phyloP scores from a whole-genome alignment of 495 filamentous ascomycete species.

The Neurospora sp. region DNA sequence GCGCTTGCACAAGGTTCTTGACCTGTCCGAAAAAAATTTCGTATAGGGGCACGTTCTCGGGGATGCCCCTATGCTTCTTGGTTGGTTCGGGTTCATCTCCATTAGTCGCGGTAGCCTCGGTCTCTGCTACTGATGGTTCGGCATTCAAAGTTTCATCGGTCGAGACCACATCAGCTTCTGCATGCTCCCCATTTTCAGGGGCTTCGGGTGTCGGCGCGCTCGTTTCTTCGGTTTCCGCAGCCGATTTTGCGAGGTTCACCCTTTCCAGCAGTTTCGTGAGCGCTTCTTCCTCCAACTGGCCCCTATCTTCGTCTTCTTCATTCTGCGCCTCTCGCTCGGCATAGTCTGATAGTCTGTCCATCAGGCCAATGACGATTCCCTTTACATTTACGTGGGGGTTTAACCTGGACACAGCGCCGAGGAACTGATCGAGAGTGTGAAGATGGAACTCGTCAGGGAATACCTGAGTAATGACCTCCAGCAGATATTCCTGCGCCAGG shows the following conservation, averaged over 20 bases:
- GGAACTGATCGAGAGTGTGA: constrained; percentile 87
- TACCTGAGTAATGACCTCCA: constrained; percentile 97
- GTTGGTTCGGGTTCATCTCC: constrained; percentile 26
- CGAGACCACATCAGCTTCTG: constrained; percentile 12
- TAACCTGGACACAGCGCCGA: constrained; percentile 80
- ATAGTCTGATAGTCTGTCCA: constrained; percentile 91
- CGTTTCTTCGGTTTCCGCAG: constrained; percentile 22
- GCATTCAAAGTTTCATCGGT: constrained; percentile 10
- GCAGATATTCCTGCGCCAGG: constrained; percentile 89
- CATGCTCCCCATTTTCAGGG: constrained; percentile 8
- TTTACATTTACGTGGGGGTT: constrained; percentile 97
- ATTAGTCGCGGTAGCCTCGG: constrained; percentile 31
- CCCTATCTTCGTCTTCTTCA: constrained; percentile 57
- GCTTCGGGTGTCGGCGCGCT: constrained; percentile 8
- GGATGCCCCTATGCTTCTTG: constrained; percentile 59
- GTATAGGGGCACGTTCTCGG: constrained; percentile 80
- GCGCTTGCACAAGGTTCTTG: constrained; percentile 79
- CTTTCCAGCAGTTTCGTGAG: constrained; percentile 65
- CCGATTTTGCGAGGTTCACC: constrained; percentile 58
- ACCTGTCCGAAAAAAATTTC: constrained; percentile 98
- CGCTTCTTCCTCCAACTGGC: constrained; percentile 76
- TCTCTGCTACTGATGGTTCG: constrained; percentile 30
- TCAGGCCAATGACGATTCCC: constrained; percentile 93
- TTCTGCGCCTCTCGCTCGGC: constrained; percentile 77
- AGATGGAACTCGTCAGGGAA: constrained; percentile 98